Conservation (phyloP, 2,329 filamentous ascomycete species). For the Biscogniauxia marginata region DNA sequence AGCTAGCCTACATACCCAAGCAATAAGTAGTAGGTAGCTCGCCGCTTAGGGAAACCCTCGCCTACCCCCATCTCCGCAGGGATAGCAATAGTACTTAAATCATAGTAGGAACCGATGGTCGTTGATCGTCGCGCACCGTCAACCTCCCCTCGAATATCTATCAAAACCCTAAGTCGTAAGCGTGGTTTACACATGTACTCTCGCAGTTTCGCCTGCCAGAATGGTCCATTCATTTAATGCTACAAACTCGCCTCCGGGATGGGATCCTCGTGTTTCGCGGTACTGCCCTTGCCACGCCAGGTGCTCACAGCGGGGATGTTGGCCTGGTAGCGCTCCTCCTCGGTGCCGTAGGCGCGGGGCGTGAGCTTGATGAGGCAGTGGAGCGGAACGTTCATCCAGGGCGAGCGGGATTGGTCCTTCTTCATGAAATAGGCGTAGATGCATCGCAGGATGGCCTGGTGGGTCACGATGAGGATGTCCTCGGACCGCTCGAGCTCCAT, state of each 20-base stretch:
- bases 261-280: conserved; percentile 79
- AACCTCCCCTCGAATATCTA: neutral
- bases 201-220: neutral
- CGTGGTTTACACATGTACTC: neutral
- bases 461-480: conserved; percentile 96
- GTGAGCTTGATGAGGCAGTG: conserved; percentile 97
- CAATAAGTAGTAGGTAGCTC: neutral
- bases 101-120: neutral
- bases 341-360: conserved; percentile 88
- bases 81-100: neutral
- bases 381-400: conserved; percentile 98
- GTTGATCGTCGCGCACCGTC: neutral
- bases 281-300: conserved; percentile 87
- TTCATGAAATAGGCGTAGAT: conserved; percentile 99
- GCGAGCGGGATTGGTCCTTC: conserved; percentile 84
- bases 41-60: neutral
- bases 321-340: conserved; percentile 83
- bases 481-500: conserved; percentile 97
- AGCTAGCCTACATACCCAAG: neutral
- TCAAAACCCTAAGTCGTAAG: neutral
- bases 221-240: neutral
- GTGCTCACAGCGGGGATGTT: conserved; percentile 96
- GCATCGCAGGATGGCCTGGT: conserved; percentile 93
- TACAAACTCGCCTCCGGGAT: conserved; percentile 24
- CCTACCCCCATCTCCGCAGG: neutral